Evolutionary conservation across 208 protist genomes (phyloP).

Genomic region (Acanthamoeba triangularis): DNA sequence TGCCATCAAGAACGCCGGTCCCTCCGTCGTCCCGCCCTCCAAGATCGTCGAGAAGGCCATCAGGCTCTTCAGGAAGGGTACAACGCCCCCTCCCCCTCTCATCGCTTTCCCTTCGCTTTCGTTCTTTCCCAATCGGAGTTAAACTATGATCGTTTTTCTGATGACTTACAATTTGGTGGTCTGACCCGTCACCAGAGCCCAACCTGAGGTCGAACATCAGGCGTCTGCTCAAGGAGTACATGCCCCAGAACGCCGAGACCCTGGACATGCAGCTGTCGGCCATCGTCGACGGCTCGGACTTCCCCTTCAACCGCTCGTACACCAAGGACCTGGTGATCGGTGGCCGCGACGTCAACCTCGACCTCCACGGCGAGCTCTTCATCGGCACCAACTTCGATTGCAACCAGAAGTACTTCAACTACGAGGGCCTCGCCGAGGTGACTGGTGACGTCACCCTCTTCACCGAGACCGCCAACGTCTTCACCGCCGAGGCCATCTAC

Average conservation of each 20-base stretch:
- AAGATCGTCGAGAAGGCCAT: neutral
- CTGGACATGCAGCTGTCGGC: neutral
- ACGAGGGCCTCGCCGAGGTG: constrained; percentile 73
- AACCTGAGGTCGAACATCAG: constrained; percentile 1
- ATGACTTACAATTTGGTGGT: neutral
- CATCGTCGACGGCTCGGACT: constrained; percentile 57
- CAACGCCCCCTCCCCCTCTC: neutral
- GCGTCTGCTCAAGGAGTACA: constrained; percentile 3
- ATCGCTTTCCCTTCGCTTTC: neutral
- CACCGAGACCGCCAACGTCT: constrained; percentile 68
- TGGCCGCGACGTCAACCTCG: constrained; percentile 61
- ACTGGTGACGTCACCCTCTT: constrained; percentile 69
- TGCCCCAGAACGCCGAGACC: neutral
- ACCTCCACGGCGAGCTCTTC: constrained; percentile 79
- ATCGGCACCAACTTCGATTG: constrained; percentile 85
- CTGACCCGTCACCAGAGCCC: neutral
- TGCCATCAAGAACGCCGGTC: constrained; percentile 77
- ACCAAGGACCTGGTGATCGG: constrained; percentile 67
- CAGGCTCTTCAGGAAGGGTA: neutral
- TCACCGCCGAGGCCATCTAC: constrained; percentile 78
- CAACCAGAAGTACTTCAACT: constrained; percentile 84
- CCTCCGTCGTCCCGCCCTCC: constrained; percentile 2
- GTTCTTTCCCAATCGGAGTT: neutral
- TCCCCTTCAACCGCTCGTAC: constrained; percentile 78
- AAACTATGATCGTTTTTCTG: neutral